Percentiles rank a stretch among this genome's conserved stretches.
Conservation (phyloP, 2,329 filamentous ascomycete genomes). For the Scedosporium boydii region DNA sequence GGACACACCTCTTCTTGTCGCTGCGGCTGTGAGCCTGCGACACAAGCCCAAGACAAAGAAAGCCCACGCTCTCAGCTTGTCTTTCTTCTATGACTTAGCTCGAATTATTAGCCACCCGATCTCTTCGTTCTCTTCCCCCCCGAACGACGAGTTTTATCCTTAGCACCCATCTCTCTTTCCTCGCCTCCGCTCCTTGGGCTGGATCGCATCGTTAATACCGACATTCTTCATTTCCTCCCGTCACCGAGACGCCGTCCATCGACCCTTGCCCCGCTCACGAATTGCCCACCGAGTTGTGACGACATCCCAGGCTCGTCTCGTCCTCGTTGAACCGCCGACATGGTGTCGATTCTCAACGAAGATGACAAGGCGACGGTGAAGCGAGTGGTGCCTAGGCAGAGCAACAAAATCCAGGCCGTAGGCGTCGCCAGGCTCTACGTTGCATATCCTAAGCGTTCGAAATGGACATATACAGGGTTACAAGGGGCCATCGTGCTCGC, state of each 20-base stretch:
- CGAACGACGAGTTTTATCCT: not conserved
- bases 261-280: not conserved
- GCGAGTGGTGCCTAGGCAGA: slow-evolving; percentile 82
- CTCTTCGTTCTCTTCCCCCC: not conserved
- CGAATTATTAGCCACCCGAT: not conserved
- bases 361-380: slow-evolving; percentile 96
- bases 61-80: not conserved
- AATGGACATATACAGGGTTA: slow-evolving; percentile 90
- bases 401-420: slow-evolving; percentile 96
- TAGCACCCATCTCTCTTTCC: not conserved
- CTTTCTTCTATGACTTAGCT: not conserved
- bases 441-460: slow-evolving; percentile 72
- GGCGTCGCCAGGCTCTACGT: slow-evolving; percentile 90
- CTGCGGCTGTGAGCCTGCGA: not conserved
- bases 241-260: not conserved
- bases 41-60: not conserved
- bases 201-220: not conserved
- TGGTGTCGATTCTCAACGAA: slow-evolving; percentile 68
- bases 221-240: not conserved
- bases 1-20: not conserved
- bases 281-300: not conserved
- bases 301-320: not conserved
- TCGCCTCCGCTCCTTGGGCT: not conserved
- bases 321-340: slow-evolving; percentile 20
- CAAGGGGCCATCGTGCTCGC: slow-evolving; percentile 87